Percentiles rank a stretch among this genome's conserved stretches.
These are phyloP conservation scores for Medicago ruthenica DNA, from an alignment of 306 rosid species.

Conservation along the genomic window DNA sequence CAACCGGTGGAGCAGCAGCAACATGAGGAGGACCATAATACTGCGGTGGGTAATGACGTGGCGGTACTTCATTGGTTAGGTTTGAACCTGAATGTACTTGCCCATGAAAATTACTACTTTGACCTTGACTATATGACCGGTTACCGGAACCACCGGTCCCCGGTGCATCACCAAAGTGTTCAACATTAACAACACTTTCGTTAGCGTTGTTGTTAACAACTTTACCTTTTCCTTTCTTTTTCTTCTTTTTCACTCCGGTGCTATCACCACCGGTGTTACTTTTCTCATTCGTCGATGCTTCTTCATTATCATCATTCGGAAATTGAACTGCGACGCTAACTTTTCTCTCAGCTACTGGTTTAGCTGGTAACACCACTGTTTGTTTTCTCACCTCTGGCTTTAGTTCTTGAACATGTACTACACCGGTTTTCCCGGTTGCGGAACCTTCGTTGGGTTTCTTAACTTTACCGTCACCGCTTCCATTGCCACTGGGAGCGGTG, in stretches of 20 bases:
- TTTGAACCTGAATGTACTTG: constrained; percentile 17
- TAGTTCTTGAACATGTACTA: constrained; percentile 52
- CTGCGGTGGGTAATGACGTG: constrained; percentile 56
- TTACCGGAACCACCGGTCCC: constrained; percentile 44
- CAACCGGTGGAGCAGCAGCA: constrained; percentile 48
- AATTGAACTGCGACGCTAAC: constrained; percentile 51
- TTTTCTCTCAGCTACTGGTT: constrained; percentile 48
- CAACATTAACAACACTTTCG: constrained; percentile 28
- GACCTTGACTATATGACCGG: constrained; percentile 32
- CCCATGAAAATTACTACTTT: constrained; percentile 7
- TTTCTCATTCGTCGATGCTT: constrained; percentile 39
- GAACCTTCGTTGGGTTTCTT: constrained; percentile 39
- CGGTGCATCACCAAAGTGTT: constrained; percentile 41
- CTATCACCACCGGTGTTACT: constrained; percentile 25
- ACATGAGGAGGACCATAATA: not conserved
- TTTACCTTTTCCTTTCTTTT: constrained; percentile 69
- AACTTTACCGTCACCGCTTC: not conserved
- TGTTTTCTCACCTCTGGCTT: constrained; percentile 54
- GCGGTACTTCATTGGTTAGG: constrained; percentile 52
- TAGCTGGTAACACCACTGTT: constrained; percentile 47
- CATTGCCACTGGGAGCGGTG: constrained; percentile 23
- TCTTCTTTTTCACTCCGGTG: constrained; percentile 69
- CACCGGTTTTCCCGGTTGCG: constrained; percentile 47
- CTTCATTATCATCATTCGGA: constrained; percentile 38
- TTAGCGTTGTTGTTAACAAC: constrained; percentile 35